Evolutionary conservation across 805 yeast species (phyloP).

Genomic region (Debaryomyces hansenii): DNA sequence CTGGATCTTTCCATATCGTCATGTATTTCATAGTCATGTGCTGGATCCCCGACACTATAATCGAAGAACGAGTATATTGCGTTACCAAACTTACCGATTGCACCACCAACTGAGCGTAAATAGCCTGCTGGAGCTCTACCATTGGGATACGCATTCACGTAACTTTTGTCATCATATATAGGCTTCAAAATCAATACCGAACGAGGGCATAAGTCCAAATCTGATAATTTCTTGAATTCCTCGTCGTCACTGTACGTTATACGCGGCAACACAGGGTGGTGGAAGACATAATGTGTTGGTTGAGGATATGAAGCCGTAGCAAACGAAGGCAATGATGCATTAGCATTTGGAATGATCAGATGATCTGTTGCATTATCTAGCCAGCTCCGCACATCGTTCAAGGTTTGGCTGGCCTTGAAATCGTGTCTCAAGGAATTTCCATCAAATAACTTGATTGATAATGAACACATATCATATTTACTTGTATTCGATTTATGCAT

Average conservation of each 20-base stretch:
- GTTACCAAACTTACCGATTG: slow-evolving; percentile 15
- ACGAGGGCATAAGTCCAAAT: slow-evolving; percentile 65
- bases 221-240: slow-evolving; percentile 44
- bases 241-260: slow-evolving; percentile 55
- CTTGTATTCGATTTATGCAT: not conserved
- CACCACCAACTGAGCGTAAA: slow-evolving; percentile 6
- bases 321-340: slow-evolving; percentile 46
- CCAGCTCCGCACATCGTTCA: slow-evolving; percentile 63
- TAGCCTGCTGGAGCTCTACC: slow-evolving; percentile 5
- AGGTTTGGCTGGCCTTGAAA: slow-evolving; percentile 46
- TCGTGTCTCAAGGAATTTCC: slow-evolving; percentile 57
- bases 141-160: slow-evolving; percentile 8
- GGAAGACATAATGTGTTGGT: slow-evolving; percentile 44
- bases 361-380: slow-evolving; percentile 47
- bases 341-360: slow-evolving; percentile 40
- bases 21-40: slow-evolving; percentile 5
- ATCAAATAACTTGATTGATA: slow-evolving; percentile 66
- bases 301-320: slow-evolving; percentile 59
- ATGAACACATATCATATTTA: slow-evolving; percentile 31
- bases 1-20: not conserved
- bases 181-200: slow-evolving; percentile 78
- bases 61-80: slow-evolving; percentile 44
- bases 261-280: slow-evolving; percentile 45
- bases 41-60: slow-evolving; percentile 35
- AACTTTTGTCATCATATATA: slow-evolving; percentile 26